Conservation (phyloP, 1,284 basidiomycete species). For the Ceratobasidium sp. region DNA sequence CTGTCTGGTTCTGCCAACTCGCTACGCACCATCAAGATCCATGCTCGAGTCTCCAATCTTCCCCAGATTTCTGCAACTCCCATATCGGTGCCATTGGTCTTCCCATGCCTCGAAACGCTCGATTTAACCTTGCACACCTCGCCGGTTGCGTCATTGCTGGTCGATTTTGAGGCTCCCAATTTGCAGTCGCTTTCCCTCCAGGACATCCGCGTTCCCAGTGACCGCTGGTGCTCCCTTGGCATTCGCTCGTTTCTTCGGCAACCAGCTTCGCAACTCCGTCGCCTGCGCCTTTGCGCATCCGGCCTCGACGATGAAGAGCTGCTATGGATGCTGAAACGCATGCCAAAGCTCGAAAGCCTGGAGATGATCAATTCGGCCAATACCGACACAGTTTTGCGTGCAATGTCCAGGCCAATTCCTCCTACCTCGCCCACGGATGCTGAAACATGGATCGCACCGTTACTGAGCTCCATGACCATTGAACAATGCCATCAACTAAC, state of each 20-base stretch:
- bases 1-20: constrained; percentile 29
- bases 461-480: constrained; percentile 15
- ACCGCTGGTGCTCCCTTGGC: constrained; percentile 42
- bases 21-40: constrained; percentile 33
- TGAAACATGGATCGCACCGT: constrained; percentile 31
- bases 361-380: constrained; percentile 30
- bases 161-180: constrained; percentile 39
- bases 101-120: constrained; percentile 33
- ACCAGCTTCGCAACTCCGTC: constrained; percentile 21
- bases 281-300: constrained; percentile 28
- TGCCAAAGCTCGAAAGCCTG: constrained; percentile 31
- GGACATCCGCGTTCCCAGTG: constrained; percentile 33
- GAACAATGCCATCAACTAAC: constrained; percentile 42
- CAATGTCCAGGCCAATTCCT: constrained; percentile 23
- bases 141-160: constrained; percentile 35
- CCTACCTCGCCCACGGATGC: not conserved
- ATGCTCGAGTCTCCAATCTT: constrained; percentile 21
- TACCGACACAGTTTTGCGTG: constrained; percentile 28
- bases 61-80: not conserved
- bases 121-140: constrained; percentile 33
- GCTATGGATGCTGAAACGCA: constrained; percentile 34
- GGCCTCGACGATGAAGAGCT: constrained; percentile 39
- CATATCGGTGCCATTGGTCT: constrained; percentile 1
- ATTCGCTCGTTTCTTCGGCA: constrained; percentile 40
- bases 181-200: constrained; percentile 34